A percentile compares a stretch with the other conserved stretches of the same genome.
phyloP scores from a whole-genome alignment of 495 filamentous ascomycete species.

The Talaromyces thailandensis region DNA sequence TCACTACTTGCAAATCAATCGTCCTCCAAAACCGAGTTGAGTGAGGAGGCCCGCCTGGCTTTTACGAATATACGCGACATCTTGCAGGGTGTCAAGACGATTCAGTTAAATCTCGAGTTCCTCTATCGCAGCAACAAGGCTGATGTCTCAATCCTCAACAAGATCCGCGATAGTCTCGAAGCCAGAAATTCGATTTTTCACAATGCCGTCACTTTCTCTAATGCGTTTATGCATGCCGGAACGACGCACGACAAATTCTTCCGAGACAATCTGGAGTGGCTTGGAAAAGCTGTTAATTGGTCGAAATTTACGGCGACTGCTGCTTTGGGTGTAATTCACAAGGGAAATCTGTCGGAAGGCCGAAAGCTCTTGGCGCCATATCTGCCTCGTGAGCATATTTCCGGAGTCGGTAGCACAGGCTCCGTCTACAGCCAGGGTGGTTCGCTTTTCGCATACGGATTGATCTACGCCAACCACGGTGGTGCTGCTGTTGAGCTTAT shows the following conservation, averaged over 20 bases:
- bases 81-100: slow-evolving; percentile 80
- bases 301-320: slow-evolving; percentile 99
- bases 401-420: slow-evolving; percentile 54
- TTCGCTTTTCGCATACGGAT: slow-evolving; percentile 86
- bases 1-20: slow-evolving; percentile 39
- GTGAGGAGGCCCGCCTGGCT: slow-evolving; percentile 43
- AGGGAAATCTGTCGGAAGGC: slow-evolving; percentile 86
- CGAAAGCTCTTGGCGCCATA: slow-evolving; percentile 93
- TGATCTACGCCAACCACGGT: slow-evolving; percentile 97
- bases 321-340: slow-evolving; percentile 91
- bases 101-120: slow-evolving; percentile 92
- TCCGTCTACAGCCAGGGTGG: slow-evolving; percentile 95
- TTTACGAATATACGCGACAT: slow-evolving; percentile 79
- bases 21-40: slow-evolving; percentile 21
- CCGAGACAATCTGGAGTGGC: slow-evolving; percentile 94
- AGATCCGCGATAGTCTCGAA: slow-evolving; percentile 90
- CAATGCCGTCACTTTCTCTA: slow-evolving; percentile 90
- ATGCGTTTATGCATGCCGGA: slow-evolving; percentile 99
- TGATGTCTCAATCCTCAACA: slow-evolving; percentile 83
- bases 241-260: slow-evolving; percentile 97
- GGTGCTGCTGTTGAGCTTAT: slow-evolving; percentile 87
- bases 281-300: slow-evolving; percentile 98
- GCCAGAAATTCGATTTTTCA: slow-evolving; percentile 98
- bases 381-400: slow-evolving; percentile 61
- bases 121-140: slow-evolving; percentile 90